A percentile compares a stretch with the other conserved stretches of the same genome.
phyloP scores from a whole-genome alignment of 2,329 filamentous ascomycete genomes.

The Cordyceps farinosa region DNA sequence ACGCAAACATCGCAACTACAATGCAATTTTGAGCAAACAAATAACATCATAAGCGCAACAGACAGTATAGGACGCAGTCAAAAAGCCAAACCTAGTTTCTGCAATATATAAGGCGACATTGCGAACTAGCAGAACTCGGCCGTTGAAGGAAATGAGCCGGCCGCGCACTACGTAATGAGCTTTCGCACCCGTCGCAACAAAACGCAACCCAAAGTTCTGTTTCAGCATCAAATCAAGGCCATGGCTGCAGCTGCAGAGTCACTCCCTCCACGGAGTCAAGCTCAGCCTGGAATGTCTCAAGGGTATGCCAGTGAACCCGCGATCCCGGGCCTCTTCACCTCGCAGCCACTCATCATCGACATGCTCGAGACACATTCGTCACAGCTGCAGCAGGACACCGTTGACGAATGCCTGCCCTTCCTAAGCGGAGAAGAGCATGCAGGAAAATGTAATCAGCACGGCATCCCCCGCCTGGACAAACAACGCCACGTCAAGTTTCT shows the following conservation, averaged over 20 bases:
- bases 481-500: conserved; percentile 60
- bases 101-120: conserved; percentile 1
- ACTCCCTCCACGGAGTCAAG: background rate
- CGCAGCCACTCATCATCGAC: conserved; percentile 62
- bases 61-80: background rate
- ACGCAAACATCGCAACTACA: conserved; percentile 9
- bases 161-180: conserved; percentile 16
- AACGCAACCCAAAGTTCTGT: conserved; percentile 12
- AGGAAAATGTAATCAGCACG: conserved; percentile 58
- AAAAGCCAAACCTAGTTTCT: background rate
- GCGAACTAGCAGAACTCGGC: background rate
- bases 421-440: conserved; percentile 52
- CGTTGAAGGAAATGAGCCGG: background rate
- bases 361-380: conserved; percentile 65
- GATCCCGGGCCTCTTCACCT: conserved; percentile 56
- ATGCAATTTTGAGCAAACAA: conserved; percentile 5
- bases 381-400: conserved; percentile 62
- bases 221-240: conserved; percentile 12
- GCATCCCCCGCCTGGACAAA: conserved; percentile 71
- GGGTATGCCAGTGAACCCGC: background rate
- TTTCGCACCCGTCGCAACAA: conserved; percentile 15
- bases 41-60: background rate
- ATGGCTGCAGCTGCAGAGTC: conserved; percentile 14
- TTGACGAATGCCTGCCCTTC: conserved; percentile 65
- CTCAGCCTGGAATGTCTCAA: background rate